phyloP scores from a whole-genome alignment of 805 yeast genomes.

The Kazachstania psychrophila region DNA sequence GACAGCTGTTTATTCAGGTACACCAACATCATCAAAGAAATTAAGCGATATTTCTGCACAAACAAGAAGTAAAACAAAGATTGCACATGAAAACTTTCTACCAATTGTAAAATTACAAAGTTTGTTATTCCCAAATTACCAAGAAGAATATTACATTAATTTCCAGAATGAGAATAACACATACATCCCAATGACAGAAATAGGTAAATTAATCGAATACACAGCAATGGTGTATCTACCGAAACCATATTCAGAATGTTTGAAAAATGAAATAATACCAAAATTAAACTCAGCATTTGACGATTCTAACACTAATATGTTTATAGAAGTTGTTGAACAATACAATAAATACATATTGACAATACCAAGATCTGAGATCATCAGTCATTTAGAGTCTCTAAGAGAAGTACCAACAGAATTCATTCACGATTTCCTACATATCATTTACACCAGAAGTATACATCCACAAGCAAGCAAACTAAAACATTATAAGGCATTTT shows the following conservation, averaged over 20 bases:
- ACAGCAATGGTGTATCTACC: constrained; percentile 21
- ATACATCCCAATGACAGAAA: constrained; percentile 28
- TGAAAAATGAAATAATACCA: constrained; percentile 12
- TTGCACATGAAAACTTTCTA: background rate
- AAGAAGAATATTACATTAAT: constrained; percentile 22
- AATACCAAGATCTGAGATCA: constrained; percentile 30
- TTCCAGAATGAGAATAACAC: constrained; percentile 10
- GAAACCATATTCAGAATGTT: constrained; percentile 4
- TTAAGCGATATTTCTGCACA: constrained; percentile 3
- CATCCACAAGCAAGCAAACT: constrained; percentile 61
- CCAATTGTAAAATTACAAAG: constrained; percentile 14
- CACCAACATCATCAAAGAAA: constrained; percentile 9
- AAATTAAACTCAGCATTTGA: constrained; percentile 22
- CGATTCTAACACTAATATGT: constrained; percentile 19
- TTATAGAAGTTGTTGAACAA: constrained; percentile 31
- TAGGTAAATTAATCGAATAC: constrained; percentile 27
- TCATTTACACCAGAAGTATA: constrained; percentile 68
- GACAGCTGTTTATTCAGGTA: constrained; percentile 4
- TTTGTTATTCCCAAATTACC: constrained; percentile 15
- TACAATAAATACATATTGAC: constrained; percentile 36
- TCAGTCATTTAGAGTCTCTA: constrained; percentile 25
- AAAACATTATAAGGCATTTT: constrained; percentile 71
- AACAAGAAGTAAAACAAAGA: background rate
- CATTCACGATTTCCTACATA: constrained; percentile 60
- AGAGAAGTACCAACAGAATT: constrained; percentile 31